Base-by-base conservation (phyloP, 148 eudicot species). In the Rhododendron kiyosumense region DNA sequence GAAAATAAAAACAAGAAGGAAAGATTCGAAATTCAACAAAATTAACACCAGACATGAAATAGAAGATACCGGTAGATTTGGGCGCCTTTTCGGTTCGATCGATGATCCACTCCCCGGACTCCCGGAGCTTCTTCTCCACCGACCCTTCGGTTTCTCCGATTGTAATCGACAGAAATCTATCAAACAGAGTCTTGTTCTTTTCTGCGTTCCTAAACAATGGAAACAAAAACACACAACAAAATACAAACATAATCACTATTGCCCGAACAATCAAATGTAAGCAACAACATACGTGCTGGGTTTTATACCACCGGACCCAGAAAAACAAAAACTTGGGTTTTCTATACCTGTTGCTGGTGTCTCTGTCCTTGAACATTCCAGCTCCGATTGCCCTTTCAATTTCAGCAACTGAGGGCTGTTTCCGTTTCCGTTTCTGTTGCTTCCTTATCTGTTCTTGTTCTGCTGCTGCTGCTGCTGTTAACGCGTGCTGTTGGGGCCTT, bases 311-410 rank as follows among this genome's bases (percentile, higher is more conserved):
- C 15, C 15, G 11, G 34, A 67, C 32, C 74, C 28, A 20, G 5
- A 59, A 20, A 20, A 20, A 20, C 8, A 59, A 59, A 59, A 59
- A 59, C 20, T 1, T 59, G 65, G 65, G 65, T 59, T 59, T 32
- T 26, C 88, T 89, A 77, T 71, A 71, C 97, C 94, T 92, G 87
- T 89, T 85, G 74, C 49, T 65, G 61, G 86, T 85, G 84, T 92
- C 94, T 83, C 91, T 83, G 48, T 96, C 98, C 17, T 93, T 89
- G 84, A 92, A 94, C 46, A 87, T 84, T 48, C 98, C 97, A 1
- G 97, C 94, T n/a, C 95, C 98, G 8, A 94, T 94, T 49, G 92
- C 95, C 48, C 91, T 91, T 88, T 96, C 98, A 15, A 93, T 93
- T 85, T 94, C 95, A 5, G 91, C 90, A 36, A 94, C 83, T 4